Evolutionary conservation across 768 basidiomycete species (phyloP).

Genomic region (Termitomyces sp.): DNA sequence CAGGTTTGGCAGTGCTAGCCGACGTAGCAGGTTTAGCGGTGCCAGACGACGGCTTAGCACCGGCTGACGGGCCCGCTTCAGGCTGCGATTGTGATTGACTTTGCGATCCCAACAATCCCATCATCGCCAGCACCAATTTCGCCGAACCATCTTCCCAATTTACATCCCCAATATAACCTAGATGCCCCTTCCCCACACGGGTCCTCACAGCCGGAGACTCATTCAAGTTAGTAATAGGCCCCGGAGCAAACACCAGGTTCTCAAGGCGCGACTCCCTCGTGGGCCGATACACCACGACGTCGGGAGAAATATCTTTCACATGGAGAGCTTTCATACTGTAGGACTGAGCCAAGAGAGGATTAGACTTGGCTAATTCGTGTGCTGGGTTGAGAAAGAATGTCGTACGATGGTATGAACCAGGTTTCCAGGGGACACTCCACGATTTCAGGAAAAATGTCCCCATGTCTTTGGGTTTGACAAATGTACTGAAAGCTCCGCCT

Average conservation of each 20-base stretch:
- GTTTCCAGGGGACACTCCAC: constrained; percentile 33
- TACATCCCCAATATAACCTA: constrained; percentile 34
- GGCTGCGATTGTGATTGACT: not conserved
- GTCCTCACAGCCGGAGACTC: constrained; percentile 24
- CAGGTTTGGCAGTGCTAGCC: not conserved
- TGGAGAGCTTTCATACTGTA: constrained; percentile 43
- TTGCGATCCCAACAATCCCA: constrained; percentile 16
- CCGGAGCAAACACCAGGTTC: constrained; percentile 23
- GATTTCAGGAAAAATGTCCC: constrained; percentile 23
- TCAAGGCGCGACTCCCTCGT: constrained; percentile 20
- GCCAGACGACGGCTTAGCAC: not conserved
- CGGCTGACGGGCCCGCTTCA: not conserved
- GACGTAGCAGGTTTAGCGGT: too few species aligned
- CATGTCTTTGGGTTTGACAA: constrained; percentile 20
- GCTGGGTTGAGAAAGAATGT: constrained; percentile 29
- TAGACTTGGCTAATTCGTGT: constrained; percentile 24
- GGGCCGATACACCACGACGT: constrained; percentile 28
- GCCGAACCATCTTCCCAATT: constrained; percentile 25
- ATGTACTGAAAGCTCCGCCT: constrained; percentile 29
- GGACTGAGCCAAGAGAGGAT: constrained; percentile 21
- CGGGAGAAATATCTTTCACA: constrained; percentile 24
- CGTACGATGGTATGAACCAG: constrained; percentile 35
- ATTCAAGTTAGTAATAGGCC: constrained; percentile 5
- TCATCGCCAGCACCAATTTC: constrained; percentile 31
- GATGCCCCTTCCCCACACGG: constrained; percentile 29